Conservation (phyloP, 495 filamentous ascomycete genomes). For the Glonium stellatum region DNA sequence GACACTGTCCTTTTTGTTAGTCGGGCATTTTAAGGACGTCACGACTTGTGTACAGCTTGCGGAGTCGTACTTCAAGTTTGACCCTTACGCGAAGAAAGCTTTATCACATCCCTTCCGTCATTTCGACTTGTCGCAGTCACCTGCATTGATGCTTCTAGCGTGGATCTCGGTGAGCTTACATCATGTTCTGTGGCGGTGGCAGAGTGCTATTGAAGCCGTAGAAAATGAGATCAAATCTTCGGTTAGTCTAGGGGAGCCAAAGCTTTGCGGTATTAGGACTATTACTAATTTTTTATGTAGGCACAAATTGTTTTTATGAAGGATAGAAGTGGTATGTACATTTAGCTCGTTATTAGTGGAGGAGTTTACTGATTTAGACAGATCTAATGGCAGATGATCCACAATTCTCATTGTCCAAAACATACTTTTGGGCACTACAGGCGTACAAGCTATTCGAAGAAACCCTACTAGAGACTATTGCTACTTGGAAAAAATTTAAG, state of each 20-base stretch:
- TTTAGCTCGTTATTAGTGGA: neutral
- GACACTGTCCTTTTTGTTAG: slow-evolving; percentile 2
- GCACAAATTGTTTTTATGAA: neutral
- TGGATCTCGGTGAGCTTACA: slow-evolving; percentile 9
- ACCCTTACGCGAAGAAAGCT: neutral
- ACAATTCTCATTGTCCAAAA: slow-evolving; percentile 6
- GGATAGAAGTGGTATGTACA: neutral
- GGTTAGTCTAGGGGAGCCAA: neutral
- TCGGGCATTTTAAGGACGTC: slow-evolving; percentile 7
- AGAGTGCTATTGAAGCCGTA: slow-evolving; percentile 11
- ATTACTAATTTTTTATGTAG: neutral
- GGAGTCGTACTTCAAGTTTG: slow-evolving; percentile 11
- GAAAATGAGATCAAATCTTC: slow-evolving; percentile 1
- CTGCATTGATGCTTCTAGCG: slow-evolving; percentile 4
- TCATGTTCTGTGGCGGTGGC: slow-evolving; percentile 12
- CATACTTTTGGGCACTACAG: slow-evolving; percentile 16
- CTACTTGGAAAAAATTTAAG: slow-evolving; percentile 6
- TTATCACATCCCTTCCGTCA: neutral
- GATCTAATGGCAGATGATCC: slow-evolving; percentile 16
- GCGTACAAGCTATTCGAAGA: slow-evolving; percentile 17
- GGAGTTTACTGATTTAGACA: neutral
- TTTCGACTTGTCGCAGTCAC: neutral
- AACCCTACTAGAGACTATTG: slow-evolving; percentile 3
- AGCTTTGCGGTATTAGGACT: neutral
- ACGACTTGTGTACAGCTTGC: slow-evolving; percentile 7